Evolutionary conservation across 352 stramenopile species (phyloP).

Genomic region (Salisapilia sapeloensis): DNA sequence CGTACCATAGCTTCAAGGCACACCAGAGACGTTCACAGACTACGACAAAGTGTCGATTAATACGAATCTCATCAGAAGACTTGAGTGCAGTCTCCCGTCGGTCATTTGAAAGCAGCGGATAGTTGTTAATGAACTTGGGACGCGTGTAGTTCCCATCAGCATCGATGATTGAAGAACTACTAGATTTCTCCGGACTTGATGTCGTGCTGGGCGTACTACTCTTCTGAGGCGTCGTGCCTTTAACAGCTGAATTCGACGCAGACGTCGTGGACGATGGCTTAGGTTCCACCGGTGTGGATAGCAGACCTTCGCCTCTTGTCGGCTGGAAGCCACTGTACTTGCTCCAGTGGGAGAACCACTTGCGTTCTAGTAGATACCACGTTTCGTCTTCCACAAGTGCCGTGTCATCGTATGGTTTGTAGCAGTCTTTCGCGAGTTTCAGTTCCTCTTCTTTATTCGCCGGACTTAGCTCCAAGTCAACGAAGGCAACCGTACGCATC

Average conservation of each 20-base stretch:
- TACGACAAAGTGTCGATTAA: constrained; percentile 72
- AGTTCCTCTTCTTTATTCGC: constrained; percentile 65
- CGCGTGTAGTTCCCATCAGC: constrained; percentile 63
- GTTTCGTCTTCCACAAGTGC: constrained; percentile 64
- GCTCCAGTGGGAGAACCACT: constrained; percentile 77
- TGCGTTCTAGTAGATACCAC: constrained; percentile 72
- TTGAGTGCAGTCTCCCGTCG: constrained; percentile 53
- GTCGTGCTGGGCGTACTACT: too few relatives aligned
- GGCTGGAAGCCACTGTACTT: constrained; percentile 40
- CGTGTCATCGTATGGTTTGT: constrained; percentile 47
- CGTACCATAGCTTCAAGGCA: constrained; percentile 85
- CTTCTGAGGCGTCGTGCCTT: constrained; percentile 4
- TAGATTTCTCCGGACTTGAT: too few relatives aligned
- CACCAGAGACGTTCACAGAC: constrained; percentile 81
- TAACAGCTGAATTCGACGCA: constrained; percentile 6
- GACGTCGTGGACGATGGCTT: constrained; percentile 5
- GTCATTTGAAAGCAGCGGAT: constrained; percentile 46
- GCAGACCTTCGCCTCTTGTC: constrained; percentile 11
- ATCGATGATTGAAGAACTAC: constrained; percentile 44
- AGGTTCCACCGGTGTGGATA: constrained; percentile 4
- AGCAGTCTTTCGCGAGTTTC: constrained; percentile 48
- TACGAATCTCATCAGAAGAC: constrained; percentile 52
- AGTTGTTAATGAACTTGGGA: constrained; percentile 77
- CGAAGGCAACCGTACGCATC: constrained; percentile 74
- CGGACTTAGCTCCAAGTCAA: constrained; percentile 60